These are phyloP conservation scores for Kwoniella shandongensis DNA, from an alignment of 768 basidiomycete species.

Conservation along the genomic window DNA sequence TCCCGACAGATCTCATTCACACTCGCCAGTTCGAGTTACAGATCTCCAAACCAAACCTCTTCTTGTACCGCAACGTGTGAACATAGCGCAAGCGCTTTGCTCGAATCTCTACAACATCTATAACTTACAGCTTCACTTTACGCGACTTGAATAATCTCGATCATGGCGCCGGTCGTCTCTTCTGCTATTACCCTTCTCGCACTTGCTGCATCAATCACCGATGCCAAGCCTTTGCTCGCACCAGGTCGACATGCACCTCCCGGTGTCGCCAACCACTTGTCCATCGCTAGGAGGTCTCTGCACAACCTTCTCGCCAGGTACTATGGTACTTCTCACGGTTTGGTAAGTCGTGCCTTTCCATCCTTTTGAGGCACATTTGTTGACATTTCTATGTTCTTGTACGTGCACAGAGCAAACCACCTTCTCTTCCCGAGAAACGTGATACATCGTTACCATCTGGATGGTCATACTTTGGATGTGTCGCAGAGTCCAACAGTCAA, in stretches of 20 bases:
- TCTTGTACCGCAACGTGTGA: no score
- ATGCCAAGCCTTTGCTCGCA: constrained; percentile 36
- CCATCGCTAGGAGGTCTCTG: constrained; percentile 27
- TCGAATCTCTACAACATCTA: no score
- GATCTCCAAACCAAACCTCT: no score
- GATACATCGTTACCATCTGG: constrained; percentile 41
- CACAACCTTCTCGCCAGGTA: constrained; percentile 31
- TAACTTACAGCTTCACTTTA: background rate
- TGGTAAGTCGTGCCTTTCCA: constrained; percentile 36
- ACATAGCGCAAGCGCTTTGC: background rate
- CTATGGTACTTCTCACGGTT: constrained; percentile 42
- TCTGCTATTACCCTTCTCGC: constrained; percentile 34
- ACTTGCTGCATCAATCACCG: constrained; percentile 25
- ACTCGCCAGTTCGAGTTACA: background rate
- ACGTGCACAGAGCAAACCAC: constrained; percentile 37
- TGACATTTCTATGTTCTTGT: background rate
- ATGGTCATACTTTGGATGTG: constrained; percentile 49
- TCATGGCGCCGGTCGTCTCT: constrained; percentile 48
- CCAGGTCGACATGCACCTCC: constrained; percentile 51
- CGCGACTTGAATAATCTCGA: background rate
- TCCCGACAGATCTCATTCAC: background rate
- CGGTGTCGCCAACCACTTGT: constrained; percentile 35
- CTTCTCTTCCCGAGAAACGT: constrained; percentile 40
- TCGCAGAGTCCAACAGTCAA: constrained; percentile 44
- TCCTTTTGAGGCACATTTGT: background rate